phyloP scores from a whole-genome alignment of 2,329 filamentous ascomycete genomes.

The Periglandula ipomoeae region DNA sequence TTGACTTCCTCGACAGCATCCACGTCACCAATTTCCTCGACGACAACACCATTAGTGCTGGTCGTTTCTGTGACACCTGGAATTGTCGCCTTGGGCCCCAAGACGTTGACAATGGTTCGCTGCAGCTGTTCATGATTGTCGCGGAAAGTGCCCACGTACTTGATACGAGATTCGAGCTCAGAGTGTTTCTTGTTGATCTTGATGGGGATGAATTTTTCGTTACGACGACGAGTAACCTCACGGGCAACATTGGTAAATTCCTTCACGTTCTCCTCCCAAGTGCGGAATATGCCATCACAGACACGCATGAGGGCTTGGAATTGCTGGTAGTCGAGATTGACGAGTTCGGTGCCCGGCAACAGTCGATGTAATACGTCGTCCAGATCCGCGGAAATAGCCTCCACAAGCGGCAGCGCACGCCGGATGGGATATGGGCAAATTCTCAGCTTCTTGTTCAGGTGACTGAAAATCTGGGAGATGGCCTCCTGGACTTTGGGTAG shows the following conservation, averaged over 20 bases:
- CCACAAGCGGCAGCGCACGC: constrained; percentile 85
- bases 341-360: constrained; percentile 76
- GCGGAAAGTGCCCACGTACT: constrained; percentile 89
- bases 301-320: constrained; percentile 79
- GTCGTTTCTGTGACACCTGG: constrained; percentile 42
- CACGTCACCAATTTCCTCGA: constrained; percentile 93
- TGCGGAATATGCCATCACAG: constrained; percentile 76
- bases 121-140: constrained; percentile 97
- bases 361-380: constrained; percentile 79
- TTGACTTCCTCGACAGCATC: constrained; percentile 95
- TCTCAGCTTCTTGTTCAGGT: constrained; percentile 95
- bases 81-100: constrained; percentile 62
- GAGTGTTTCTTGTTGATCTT: constrained; percentile 85
- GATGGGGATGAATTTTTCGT: constrained; percentile 98
- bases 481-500: constrained; percentile 83
- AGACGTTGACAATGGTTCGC: constrained; percentile 91
- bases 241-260: constrained; percentile 97
- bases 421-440: constrained; percentile 93
- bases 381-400: constrained; percentile 90
- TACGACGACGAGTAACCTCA: constrained; percentile 84
- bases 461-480: constrained; percentile 78
- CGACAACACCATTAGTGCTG: constrained; percentile 54
- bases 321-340: constrained; percentile 86
- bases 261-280: constrained; percentile 94
- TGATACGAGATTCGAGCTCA: constrained; percentile 81